These are phyloP conservation scores for Aristolochia californica DNA, from an alignment of 164 flowering plant species.

Conservation along the genomic window DNA sequence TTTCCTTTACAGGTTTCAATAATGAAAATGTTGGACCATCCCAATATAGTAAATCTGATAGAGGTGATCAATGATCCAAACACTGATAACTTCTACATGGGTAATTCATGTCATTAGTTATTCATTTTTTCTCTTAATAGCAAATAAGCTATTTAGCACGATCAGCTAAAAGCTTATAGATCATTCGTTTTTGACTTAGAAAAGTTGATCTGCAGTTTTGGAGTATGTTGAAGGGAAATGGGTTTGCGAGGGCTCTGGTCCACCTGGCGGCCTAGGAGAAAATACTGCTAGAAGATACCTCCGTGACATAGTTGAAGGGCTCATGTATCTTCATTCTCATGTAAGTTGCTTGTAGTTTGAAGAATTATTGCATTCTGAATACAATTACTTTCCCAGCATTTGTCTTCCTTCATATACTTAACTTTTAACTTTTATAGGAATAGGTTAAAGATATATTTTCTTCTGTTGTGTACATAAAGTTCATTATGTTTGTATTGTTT, in stretches of 20 bases:
- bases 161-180: not conserved
- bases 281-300: slow-evolving; percentile 55
- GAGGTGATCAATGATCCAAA: slow-evolving; percentile 98
- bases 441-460: too few relatives aligned
- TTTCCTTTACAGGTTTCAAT: slow-evolving; percentile 57
- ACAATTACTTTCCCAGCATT: too few relatives aligned
- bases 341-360: slow-evolving; percentile 30
- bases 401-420: too few relatives aligned
- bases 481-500: too few relatives aligned
- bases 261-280: slow-evolving; percentile 58
- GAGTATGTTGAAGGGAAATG: slow-evolving; percentile 92
- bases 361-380: not conserved
- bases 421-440: too few relatives aligned
- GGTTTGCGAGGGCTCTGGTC: slow-evolving; percentile 60
- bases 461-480: too few relatives aligned
- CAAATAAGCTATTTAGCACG: not conserved
- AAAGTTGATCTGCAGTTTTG: slow-evolving; percentile 43
- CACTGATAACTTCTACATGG: slow-evolving; percentile 95
- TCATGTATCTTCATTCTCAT: slow-evolving; percentile 92
- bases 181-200: not conserved
- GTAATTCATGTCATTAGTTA: slow-evolving; percentile 26
- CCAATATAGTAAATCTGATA: slow-evolving; percentile 89
- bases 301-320: slow-evolving; percentile 83
- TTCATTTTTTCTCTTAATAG: not conserved
- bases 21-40: slow-evolving; percentile 89